Evolutionary conservation across 345 rosid genomes (phyloP).

Genomic region (Raphanus sativus): DNA sequence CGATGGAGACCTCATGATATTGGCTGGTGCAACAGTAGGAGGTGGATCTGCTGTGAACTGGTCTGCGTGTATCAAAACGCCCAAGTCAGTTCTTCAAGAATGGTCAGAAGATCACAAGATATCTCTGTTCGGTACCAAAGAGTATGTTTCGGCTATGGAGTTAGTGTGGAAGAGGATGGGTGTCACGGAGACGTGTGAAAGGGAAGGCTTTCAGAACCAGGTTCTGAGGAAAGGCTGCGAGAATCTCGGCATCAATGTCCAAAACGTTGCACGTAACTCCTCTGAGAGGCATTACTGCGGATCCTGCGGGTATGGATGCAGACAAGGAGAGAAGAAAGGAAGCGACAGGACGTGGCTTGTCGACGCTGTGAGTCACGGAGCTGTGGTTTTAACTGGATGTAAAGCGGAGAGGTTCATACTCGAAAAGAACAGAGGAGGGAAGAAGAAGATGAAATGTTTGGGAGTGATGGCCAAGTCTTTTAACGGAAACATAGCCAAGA

Average conservation of each 20-base stretch:
- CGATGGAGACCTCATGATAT: conserved; percentile 42
- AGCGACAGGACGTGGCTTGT: conserved; percentile 82
- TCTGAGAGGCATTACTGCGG: conserved; percentile 81
- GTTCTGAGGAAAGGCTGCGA: conserved; percentile 76
- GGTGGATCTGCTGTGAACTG: conserved; percentile 92
- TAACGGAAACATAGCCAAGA: conserved; percentile 43
- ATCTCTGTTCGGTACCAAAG: conserved; percentile 45
- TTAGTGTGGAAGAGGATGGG: conserved; percentile 68
- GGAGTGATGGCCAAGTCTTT: conserved; percentile 61
- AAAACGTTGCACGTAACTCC: conserved; percentile 61
- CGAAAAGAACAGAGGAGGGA: conserved; percentile 37
- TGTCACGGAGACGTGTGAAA: conserved; percentile 55
- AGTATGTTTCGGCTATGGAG: conserved; percentile 66
- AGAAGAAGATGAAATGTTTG: conserved; percentile 56
- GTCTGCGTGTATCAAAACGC: conserved; percentile 86
- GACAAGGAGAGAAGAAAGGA: conserved; percentile 79
- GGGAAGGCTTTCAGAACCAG: conserved; percentile 76
- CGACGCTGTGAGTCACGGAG: conserved; percentile 64
- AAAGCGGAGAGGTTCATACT: conserved; percentile 69
- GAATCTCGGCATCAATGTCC: conserved; percentile 57
- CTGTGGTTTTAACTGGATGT: conserved; percentile 79
- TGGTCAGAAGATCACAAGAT: conserved; percentile 62
- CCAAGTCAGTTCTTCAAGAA: conserved; percentile 58
- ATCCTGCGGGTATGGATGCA: conserved; percentile 80
- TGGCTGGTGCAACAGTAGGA: conserved; percentile 84